Conservation (phyloP, 1,139 yeast genomes). For the Pichia sp. region DNA sequence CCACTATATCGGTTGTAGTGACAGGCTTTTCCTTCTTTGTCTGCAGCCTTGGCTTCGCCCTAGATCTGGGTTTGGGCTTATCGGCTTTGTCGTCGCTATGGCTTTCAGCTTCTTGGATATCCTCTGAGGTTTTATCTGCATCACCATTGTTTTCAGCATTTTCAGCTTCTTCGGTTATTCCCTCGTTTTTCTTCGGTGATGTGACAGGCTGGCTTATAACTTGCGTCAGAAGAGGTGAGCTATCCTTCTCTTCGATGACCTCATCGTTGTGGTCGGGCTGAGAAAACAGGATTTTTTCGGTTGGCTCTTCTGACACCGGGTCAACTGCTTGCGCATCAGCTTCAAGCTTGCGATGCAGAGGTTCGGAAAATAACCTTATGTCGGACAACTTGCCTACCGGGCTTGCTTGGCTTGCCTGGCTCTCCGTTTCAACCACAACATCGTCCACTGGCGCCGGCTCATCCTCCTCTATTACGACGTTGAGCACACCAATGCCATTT, state of each 20-base stretch:
- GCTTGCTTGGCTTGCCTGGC: no score
- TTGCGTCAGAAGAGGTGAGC: neutral
- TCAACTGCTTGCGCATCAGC: neutral
- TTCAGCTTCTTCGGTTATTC: neutral
- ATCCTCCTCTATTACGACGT: neutral
- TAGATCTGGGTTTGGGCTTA: neutral
- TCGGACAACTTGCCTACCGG: no score
- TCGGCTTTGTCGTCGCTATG: conserved; percentile 4
- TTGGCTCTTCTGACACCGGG: neutral
- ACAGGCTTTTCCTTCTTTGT: neutral
- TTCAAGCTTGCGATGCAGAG: neutral
- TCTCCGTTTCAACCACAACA: neutral
- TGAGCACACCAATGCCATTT: neutral
- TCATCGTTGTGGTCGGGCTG: neutral
- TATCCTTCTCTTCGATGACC: neutral
- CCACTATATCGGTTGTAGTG: conserved; percentile 4
- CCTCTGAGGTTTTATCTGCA: neutral
- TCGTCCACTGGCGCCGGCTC: neutral
- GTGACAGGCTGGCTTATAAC: neutral
- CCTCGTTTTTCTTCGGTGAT: neutral
- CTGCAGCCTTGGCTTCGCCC: neutral
- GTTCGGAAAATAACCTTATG: neutral
- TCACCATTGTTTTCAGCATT: neutral
- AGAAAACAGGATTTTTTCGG: neutral
- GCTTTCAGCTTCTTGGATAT: neutral